Percentiles rank a stretch among this genome's conserved stretches.
Evolutionary conservation across 805 yeast genomes (phyloP).

Genomic region (Candida corydali): DNA sequence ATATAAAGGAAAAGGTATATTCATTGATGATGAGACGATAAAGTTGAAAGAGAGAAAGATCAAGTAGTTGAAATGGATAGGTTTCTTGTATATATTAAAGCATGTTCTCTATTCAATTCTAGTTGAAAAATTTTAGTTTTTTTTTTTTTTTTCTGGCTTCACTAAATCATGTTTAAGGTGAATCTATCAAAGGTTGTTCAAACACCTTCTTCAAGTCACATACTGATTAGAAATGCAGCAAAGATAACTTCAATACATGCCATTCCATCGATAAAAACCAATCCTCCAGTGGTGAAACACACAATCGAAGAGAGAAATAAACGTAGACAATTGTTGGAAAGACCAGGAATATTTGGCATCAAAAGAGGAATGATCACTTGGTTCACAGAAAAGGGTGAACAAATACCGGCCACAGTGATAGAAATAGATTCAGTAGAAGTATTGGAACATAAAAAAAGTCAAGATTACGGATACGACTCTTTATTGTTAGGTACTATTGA

Average conservation of each 20-base stretch:
- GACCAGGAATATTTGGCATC: slow-evolving; percentile 82
- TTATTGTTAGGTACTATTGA: slow-evolving; percentile 85
- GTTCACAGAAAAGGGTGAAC: slow-evolving; percentile 67
- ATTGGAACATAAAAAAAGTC: slow-evolving; percentile 60
- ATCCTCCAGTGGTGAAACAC: slow-evolving; percentile 54
- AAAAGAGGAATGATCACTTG: slow-evolving; percentile 90
- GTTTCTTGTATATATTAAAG: neutral
- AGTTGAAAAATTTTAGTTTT: no score
- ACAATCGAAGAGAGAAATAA: slow-evolving; percentile 65
- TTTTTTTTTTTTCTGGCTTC: neutral
- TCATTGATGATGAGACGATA: slow-evolving; percentile 86
- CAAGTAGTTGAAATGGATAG: slow-evolving; percentile 45
- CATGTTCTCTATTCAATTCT: no score
- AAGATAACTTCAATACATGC: slow-evolving; percentile 48
- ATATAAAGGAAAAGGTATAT: slow-evolving; percentile 96
- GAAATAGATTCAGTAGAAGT: slow-evolving; percentile 90
- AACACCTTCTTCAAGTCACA: neutral
- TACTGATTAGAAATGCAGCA: slow-evolving; percentile 31
- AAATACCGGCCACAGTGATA: slow-evolving; percentile 79
- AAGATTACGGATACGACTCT: slow-evolving; percentile 77
- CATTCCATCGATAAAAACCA: slow-evolving; percentile 44
- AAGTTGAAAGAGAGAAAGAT: slow-evolving; percentile 89
- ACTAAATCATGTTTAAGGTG: slow-evolving; percentile 1
- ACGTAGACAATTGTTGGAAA: slow-evolving; percentile 65
- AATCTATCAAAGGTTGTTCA: neutral